A percentile compares a stretch with the other conserved stretches of the same genome.
Evolutionary conservation across 2,329 filamentous ascomycete genomes (phyloP).

Genomic region (Pseudonectria buxi): DNA sequence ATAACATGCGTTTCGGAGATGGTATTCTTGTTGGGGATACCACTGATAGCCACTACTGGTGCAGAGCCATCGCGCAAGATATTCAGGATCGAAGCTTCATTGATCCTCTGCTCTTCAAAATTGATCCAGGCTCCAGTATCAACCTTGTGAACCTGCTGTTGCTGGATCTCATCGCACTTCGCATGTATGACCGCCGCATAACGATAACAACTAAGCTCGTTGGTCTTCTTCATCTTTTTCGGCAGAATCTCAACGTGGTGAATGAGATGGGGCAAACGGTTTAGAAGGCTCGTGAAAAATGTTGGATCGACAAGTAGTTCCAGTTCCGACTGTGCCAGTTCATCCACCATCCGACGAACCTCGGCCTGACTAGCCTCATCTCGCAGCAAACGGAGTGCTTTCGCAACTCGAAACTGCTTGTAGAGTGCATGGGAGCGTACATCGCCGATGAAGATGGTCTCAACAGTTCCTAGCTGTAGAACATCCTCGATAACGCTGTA

Average conservation of each 20-base stretch:
- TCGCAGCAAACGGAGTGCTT: conserved; percentile 3
- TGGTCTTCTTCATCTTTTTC: conserved; percentile 22
- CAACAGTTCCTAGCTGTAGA: background rate
- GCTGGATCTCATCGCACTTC: background rate
- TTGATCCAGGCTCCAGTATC: conserved; percentile 11
- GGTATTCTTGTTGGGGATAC: conserved; percentile 25
- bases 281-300: conserved; percentile 16
- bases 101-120: conserved; percentile 8
- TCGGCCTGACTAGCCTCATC: conserved; percentile 1
- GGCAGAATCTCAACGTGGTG: conserved; percentile 24
- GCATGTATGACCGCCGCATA: conserved; percentile 21
- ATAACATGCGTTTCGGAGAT: conserved; percentile 19
- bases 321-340: conserved; percentile 8
- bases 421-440: conserved; percentile 14
- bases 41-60: conserved; percentile 10
- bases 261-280: conserved; percentile 8
- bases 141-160: conserved; percentile 7
- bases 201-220: conserved; percentile 24
- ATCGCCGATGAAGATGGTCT: conserved; percentile 16
- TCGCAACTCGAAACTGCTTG: conserved; percentile 9
- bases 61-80: conserved; percentile 4
- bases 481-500: conserved; percentile 9
- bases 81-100: conserved; percentile 3
- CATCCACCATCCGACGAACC: conserved; percentile 5
- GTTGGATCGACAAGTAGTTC: conserved; percentile 20